phyloP scores from a whole-genome alignment of 2,329 filamentous ascomycete genomes.

The Karstenula rhodostoma region DNA sequence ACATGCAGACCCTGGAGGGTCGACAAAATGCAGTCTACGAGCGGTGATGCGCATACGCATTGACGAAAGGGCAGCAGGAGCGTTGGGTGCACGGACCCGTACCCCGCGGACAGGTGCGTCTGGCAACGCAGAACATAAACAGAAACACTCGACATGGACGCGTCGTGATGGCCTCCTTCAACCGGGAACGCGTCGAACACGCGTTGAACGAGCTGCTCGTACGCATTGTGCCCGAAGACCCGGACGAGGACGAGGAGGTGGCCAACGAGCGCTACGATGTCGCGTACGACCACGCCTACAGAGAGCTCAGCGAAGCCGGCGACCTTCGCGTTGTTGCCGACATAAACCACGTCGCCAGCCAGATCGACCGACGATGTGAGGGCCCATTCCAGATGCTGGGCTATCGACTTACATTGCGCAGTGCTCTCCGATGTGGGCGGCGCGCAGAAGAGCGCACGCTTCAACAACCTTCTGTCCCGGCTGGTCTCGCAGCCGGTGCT shows the following conservation, averaged over 20 bases:
- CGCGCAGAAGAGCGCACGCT: conserved; percentile 76
- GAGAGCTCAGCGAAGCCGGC: conserved; percentile 53
- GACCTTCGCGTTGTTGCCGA: conserved; percentile 70
- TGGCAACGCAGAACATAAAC: conserved; percentile 9
- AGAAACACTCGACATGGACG: conserved; percentile 25
- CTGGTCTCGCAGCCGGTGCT: conserved; percentile 91
- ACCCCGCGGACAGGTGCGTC: too few species aligned
- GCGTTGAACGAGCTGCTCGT: conserved; percentile 82
- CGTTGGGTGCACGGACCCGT: too few species aligned
- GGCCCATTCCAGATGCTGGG: too few species aligned
- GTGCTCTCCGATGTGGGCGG: conserved; percentile 78
- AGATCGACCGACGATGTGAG: conserved; percentile 81
- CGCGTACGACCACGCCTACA: conserved; percentile 61
- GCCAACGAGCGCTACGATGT: conserved; percentile 75
- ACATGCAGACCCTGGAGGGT: too few species aligned
- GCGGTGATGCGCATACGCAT: too few species aligned
- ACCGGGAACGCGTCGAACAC: conserved; percentile 72
- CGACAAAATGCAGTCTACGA: too few species aligned
- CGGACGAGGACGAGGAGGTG: conserved; percentile 71
- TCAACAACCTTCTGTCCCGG: conserved; percentile 89
- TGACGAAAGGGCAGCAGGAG: too few species aligned
- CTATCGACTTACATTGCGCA: conserved; percentile 31
- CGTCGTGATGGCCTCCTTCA: conserved; percentile 45
- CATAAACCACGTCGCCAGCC: conserved; percentile 89
- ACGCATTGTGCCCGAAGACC: conserved; percentile 73